These are phyloP conservation scores for Rhizopogon vinicolor DNA, from an alignment of 768 basidiomycete species.

Conservation along the genomic window DNA sequence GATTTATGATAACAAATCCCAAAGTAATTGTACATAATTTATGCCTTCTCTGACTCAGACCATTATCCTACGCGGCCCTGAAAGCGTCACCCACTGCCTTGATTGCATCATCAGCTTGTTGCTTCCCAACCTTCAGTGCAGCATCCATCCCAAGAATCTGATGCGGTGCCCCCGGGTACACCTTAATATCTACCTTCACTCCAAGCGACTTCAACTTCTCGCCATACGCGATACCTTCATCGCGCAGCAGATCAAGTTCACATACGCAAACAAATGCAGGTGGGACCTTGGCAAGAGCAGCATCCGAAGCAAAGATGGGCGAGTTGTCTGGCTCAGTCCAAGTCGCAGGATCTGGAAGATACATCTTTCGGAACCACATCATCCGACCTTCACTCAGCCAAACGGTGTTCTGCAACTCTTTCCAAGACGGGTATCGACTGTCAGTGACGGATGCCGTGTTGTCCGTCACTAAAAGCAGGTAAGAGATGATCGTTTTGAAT, in stretches of 20 bases:
- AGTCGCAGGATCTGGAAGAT: slow-evolving; percentile 58
- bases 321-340: slow-evolving; percentile 65
- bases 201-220: slow-evolving; percentile 50
- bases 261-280: slow-evolving; percentile 59
- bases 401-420: slow-evolving; percentile 49
- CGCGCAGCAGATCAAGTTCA: slow-evolving; percentile 62
- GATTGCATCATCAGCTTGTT: slow-evolving; percentile 15
- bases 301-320: no score
- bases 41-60: background rate
- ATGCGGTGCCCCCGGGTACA: slow-evolving; percentile 37
- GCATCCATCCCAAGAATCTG: slow-evolving; percentile 72
- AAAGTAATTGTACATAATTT: background rate
- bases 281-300: slow-evolving; percentile 17
- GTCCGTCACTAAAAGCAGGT: slow-evolving; percentile 42
- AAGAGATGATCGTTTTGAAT: background rate
- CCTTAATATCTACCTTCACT: slow-evolving; percentile 41
- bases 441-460: slow-evolving; percentile 51
- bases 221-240: slow-evolving; percentile 63
- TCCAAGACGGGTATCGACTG: slow-evolving; percentile 44
- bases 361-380: slow-evolving; percentile 67
- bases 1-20: background rate
- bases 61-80: background rate
- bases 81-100: slow-evolving; percentile 16
- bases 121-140: slow-evolving; percentile 31
- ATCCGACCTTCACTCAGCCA: slow-evolving; percentile 60